A percentile compares a stretch with the other conserved stretches of the same genome.
Conservation (phyloP, 2,329 filamentous ascomycete genomes). For the Peltaster fructicola region DNA sequence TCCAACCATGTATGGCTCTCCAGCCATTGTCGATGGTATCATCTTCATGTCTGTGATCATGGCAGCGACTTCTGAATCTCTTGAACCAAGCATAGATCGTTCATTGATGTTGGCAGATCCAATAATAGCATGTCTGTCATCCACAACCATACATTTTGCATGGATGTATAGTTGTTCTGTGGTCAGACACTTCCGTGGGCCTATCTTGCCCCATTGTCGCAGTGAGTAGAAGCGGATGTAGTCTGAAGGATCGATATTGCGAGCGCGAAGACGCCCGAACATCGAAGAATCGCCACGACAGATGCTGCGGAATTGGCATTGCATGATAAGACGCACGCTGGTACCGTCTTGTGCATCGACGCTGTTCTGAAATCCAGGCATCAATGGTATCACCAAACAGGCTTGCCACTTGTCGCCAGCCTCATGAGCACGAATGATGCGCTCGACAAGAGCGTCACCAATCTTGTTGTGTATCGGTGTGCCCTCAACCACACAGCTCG, state of each 20-base stretch:
- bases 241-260: conserved; percentile 78
- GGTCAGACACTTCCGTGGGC: conserved; percentile 61
- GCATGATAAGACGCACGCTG: conserved; percentile 87
- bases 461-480: conserved; percentile 84
- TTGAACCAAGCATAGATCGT: conserved; percentile 76
- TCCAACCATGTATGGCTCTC: conserved; percentile 73
- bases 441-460: conserved; percentile 82
- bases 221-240: conserved; percentile 93
- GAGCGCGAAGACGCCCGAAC: conserved; percentile 64
- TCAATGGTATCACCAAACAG: conserved; percentile 77
- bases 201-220: conserved; percentile 81
- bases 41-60: conserved; percentile 86
- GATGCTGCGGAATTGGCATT: conserved; percentile 92
- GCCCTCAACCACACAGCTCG: conserved; percentile 73
- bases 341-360: conserved; percentile 88
- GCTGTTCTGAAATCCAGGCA: conserved; percentile 97
- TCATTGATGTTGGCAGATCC: conserved; percentile 98
- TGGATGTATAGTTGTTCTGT: conserved; percentile 98
- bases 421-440: conserved; percentile 67
- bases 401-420: conserved; percentile 83
- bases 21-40: conserved; percentile 81
- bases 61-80: conserved; percentile 83
- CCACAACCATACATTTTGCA: conserved; percentile 89
- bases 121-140: conserved; percentile 83
- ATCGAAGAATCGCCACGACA: conserved; percentile 85